Evolutionary conservation across 2,329 filamentous ascomycete genomes (phyloP), one percentile per base, ranked within the genome.

Genomic region (Diplodia mutila): DNA sequence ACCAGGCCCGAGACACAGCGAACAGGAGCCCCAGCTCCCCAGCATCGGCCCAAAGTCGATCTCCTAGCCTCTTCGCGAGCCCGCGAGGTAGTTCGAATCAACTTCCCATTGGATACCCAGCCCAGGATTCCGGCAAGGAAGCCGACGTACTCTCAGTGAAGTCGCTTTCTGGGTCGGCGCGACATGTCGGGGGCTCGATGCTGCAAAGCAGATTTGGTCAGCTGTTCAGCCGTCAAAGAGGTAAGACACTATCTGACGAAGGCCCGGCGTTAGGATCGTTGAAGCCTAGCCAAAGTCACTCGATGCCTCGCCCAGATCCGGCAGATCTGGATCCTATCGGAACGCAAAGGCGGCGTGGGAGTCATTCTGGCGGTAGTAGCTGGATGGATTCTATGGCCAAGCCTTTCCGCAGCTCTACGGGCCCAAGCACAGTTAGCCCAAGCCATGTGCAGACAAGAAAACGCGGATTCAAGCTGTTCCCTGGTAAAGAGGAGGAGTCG

Each of bases 231-330:
- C 87, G 87, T 52, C 84, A 86, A 66, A 85, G 85, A 29, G 82
- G 85, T 5, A 93, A 92, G 77, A 84, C 84, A 0, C 74, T 84
- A 7, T 85, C 86, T 9, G 85, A 86, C 34, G 85, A 88, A 34
- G 89, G 89, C 0, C 89, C 89, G 6, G 82, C 86, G 1, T 78
- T 93, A 8, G 92, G 92, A 0, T 88, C 86, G 23, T 80, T 94
- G 16, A 92, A 91, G 74, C 80, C 86, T 34, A 85, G 87, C 0
- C 91, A 94, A 75, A 93, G 91, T 73, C 91, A 92, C 74, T 94
- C 92, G 0, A 88, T 95, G 71, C 92, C 92, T 6, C 81, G 86
- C 42, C 84, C 88, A 51, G 83, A 84, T 32, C 76, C 76, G 57
- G 77, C 70, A 6, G 74, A 73, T 9, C 75, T 83, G 49, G 85